phyloP scores from a whole-genome alignment of 2,329 filamentous ascomycete genomes.

The Claviceps sorghi region DNA sequence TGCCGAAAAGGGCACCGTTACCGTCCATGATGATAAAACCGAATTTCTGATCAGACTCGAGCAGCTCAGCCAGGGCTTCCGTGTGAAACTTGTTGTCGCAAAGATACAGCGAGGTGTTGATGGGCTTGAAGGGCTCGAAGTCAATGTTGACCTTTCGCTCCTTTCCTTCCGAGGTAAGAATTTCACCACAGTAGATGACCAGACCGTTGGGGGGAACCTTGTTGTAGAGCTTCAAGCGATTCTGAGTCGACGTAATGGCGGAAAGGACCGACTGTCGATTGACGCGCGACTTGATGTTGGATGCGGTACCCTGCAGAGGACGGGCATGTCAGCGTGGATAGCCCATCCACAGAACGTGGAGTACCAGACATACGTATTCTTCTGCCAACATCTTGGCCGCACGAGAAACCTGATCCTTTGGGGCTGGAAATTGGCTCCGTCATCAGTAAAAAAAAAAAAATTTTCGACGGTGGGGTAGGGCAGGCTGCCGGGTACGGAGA shows the following conservation, averaged over 20 bases:
- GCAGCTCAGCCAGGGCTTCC: conserved; percentile 86
- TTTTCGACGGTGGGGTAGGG: neutral
- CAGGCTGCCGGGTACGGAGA: neutral
- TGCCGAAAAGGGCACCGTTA: conserved; percentile 95
- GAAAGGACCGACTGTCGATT: conserved; percentile 96
- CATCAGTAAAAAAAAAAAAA: conserved; percentile 3
- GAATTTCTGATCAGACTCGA: conserved; percentile 98
- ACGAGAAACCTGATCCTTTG: conserved; percentile 94
- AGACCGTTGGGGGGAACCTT: conserved; percentile 96
- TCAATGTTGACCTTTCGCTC: conserved; percentile 99
- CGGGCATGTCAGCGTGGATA: conserved; percentile 10
- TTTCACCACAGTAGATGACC: conserved; percentile 99
- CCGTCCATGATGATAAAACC: conserved; percentile 99
- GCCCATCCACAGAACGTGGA: conserved; percentile 29
- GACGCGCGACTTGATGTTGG: conserved; percentile 99
- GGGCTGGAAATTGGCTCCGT: conserved; percentile 39
- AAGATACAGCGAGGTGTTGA: conserved; percentile 97
- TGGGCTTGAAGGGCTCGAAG: conserved; percentile 99
- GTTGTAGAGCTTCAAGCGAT: conserved; percentile 97
- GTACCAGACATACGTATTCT: conserved; percentile 64
- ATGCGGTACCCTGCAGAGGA: conserved; percentile 66
- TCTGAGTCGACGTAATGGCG: conserved; percentile 96
- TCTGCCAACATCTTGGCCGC: conserved; percentile 99
- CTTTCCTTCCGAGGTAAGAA: conserved; percentile 95
- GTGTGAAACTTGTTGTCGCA: conserved; percentile 99